Evolutionary conservation across 1,284 basidiomycete species (phyloP).

Genomic region (Sporisorium iseilematis-ciliati): DNA sequence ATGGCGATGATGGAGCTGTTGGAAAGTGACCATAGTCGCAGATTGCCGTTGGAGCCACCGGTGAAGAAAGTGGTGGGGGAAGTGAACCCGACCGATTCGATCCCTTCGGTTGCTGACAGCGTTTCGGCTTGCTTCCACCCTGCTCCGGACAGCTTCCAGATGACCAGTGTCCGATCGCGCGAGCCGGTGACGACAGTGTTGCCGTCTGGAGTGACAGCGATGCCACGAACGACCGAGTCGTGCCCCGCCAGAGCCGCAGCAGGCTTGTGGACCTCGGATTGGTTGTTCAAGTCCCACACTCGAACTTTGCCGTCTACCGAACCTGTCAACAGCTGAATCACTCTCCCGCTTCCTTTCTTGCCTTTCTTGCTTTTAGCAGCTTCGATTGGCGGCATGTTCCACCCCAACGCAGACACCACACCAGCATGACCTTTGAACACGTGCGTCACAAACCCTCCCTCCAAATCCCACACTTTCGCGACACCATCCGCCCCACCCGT

Average conservation of each 20-base stretch:
- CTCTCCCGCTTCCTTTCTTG: conserved; percentile 50
- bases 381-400: conserved; percentile 79
- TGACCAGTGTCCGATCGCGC: conserved; percentile 59
- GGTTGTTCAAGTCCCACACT: conserved; percentile 64
- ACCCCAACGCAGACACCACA: conserved; percentile 89
- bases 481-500: conserved; percentile 95
- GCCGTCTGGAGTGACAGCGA: conserved; percentile 58
- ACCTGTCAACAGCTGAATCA: conserved; percentile 87
- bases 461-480: conserved; percentile 96
- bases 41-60: conserved; percentile 55
- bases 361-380: conserved; percentile 1
- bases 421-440: conserved; percentile 91
- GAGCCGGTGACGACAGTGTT: conserved; percentile 54
- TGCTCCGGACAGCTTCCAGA: conserved; percentile 47
- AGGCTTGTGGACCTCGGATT: conserved; percentile 49
- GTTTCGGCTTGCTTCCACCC: conserved; percentile 62
- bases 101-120: conserved; percentile 59
- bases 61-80: conserved; percentile 50
- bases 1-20: conserved; percentile 36
- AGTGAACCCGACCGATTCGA: conserved; percentile 63
- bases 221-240: conserved; percentile 65
- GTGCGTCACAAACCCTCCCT: conserved; percentile 90
- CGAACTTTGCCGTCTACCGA: conserved; percentile 74
- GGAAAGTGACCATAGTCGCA: conserved; percentile 59
- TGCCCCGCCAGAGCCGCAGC: conserved; percentile 55